Base-by-base conservation (phyloP, 1,139 yeast genomes). In the Magnusiomyces starmeri region DNA sequence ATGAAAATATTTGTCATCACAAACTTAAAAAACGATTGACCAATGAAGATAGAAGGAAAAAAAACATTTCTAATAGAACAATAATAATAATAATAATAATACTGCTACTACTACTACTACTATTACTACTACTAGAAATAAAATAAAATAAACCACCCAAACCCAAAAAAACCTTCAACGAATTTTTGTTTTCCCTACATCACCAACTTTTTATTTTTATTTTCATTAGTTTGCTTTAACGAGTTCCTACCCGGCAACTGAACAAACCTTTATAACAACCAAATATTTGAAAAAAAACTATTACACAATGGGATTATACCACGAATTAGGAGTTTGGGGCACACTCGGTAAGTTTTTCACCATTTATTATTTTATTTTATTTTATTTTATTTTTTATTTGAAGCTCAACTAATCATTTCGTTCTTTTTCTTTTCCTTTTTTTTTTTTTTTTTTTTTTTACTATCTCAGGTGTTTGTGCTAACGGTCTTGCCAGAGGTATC, bases 401-500 rank as follows among this genome's bases (percentile, higher is more conserved):
- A n/a, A 16, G 43, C 43, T 40, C 18, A 21, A 22, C 7, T 9
- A 10, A 16, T n/a, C 6, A 35, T 29, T 29, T 18, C n/a, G 14
- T 18, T 6, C 8, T 3, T 9, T n/a, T 20, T 16, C n/a, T n/a
- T 25, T 16, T 14, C n/a, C 18, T 41, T n/a, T 8, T 10, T 18
- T 34, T 24, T 4, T 25, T 21, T 18, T 34, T 35, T 48, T 41
- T 29, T 32, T n/a, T 26, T n/a, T 43, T 42, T 35, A 14, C 14
- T 21, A 10, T 21, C 4, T 3, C 41, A 62, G 71, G 71, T 49
- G 64, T 62, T 27, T 59, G 63, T 48, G 68, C 64, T 44, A 69
- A 67, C 54, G 70, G 67, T 44, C 60, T 68, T 27, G 69, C 71
- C 25, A 66, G 66, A 55, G 70, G 70, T 43, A 56, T 68, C 49